phyloP scores from a whole-genome alignment of 2,329 filamentous ascomycete species.

The Alternaria alternata region DNA sequence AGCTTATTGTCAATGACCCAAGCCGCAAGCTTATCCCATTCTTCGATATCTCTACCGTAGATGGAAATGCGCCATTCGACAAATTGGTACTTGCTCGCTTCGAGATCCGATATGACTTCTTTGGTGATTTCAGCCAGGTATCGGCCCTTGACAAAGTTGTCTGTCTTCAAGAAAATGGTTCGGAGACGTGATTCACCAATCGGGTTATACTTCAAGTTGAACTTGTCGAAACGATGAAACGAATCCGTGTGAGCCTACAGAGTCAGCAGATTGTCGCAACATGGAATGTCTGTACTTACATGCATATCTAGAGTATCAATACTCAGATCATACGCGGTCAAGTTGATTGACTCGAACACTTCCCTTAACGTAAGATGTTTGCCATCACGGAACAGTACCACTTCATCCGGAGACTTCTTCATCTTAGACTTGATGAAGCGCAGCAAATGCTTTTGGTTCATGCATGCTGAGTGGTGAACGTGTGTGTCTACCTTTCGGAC shows the following conservation, averaged over 20 bases:
- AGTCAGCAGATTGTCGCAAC: conserved; percentile 17
- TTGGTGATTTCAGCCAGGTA: conserved; percentile 98
- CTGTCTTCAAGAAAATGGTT: conserved; percentile 98
- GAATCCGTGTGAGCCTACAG: conserved; percentile 88
- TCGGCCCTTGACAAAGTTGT: conserved; percentile 95
- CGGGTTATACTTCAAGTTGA: conserved; percentile 98
- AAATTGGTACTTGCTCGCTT: conserved; percentile 99
- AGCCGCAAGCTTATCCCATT: conserved; percentile 96
- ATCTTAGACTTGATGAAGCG: conserved; percentile 99
- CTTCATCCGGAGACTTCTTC: conserved; percentile 96
- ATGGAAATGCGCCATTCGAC: conserved; percentile 99
- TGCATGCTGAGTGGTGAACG: conserved; percentile 98
- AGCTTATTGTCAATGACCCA: conserved; percentile 99
- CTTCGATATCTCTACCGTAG: conserved; percentile 88
- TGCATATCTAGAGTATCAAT: conserved; percentile 99
- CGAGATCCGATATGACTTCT: conserved; percentile 94
- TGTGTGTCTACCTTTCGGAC: conserved; percentile 98
- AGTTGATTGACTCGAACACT: conserved; percentile 96
- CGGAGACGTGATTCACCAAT: conserved; percentile 93
- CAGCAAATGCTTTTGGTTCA: conserved; percentile 98
- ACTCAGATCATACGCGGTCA: conserved; percentile 96
- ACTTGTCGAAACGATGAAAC: conserved; percentile 99
- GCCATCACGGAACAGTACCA: conserved; percentile 90
- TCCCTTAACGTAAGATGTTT: conserved; percentile 90
- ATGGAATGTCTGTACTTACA: conserved; percentile 60